A percentile compares a stretch with the other conserved stretches of the same genome.
These are phyloP conservation scores for Liriodendron chinense DNA, from an alignment of 164 flowering plant genomes.

Conservation along the genomic window DNA sequence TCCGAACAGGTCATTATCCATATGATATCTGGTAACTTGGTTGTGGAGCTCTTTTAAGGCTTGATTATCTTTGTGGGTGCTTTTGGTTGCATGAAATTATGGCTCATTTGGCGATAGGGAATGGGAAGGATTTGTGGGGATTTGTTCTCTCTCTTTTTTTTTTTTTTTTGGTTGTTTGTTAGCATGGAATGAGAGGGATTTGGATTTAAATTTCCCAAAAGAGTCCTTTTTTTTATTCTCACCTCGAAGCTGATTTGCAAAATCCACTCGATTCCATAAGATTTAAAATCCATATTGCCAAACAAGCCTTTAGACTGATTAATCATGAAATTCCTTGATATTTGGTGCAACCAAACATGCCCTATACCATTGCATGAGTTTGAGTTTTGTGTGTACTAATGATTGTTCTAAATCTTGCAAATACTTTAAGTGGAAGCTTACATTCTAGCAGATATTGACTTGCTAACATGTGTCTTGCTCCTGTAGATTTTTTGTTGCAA, in stretches of 20 bases:
- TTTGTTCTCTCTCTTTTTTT: too few species aligned
- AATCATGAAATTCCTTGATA: neutral
- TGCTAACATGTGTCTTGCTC: neutral
- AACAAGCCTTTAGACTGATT: neutral
- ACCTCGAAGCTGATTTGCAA: neutral
- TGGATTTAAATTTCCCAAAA: too few species aligned
- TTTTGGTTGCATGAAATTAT: too few species aligned
- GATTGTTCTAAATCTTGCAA: neutral
- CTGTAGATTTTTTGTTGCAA: neutral
- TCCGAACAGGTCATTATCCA: too few species aligned
- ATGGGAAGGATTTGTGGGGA: too few species aligned
- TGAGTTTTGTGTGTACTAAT: neutral
- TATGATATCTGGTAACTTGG: too few species aligned
- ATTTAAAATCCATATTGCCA: too few species aligned
- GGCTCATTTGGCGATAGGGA: too few species aligned
- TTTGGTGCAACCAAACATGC: neutral
- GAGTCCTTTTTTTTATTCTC: neutral
- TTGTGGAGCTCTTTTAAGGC: too few species aligned
- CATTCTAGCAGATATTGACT: neutral
- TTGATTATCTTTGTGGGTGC: too few species aligned
- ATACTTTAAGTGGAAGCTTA: neutral
- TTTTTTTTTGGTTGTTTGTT: too few species aligned
- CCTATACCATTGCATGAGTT: neutral
- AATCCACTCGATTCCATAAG: neutral
- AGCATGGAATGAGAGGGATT: too few species aligned